Base-by-base conservation (phyloP, 1,284 basidiomycete species). In the Puccinia polysora region DNA sequence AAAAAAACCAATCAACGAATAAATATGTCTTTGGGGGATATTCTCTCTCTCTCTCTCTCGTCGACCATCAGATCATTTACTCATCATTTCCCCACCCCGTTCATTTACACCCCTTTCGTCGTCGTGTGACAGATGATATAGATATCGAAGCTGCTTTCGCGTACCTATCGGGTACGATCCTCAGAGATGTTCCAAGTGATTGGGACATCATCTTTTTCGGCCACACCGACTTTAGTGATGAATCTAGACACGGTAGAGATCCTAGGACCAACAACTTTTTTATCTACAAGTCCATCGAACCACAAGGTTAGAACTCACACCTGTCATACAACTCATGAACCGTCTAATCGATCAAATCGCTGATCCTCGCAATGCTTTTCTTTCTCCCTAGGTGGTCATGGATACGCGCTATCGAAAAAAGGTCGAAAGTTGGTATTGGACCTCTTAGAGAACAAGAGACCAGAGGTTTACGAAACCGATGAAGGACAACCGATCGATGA, bases 181-280 rank as follows among this genome's bases (percentile, higher is more conserved):
- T 71, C 15, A 63, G 69, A 40, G 69, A 71, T 25, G 69, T 55
- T 2, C 69, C 69, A 1, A 43, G 63, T 14, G 59, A 55, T 50
- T 71, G 69, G 69, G 69, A 71, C 23, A 62, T 71, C 28, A 71
- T 71, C 18, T 71, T 71, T 34, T 71, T 71, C 28, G 69, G 69
- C 23, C 69, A 71, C 32, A 71, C 69, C 6, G 69, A 71, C 23
- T 71, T 71, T 47, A 63, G 69, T 38, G 28, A 71, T 38, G 69
- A 71, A 53, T 45, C 69, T 7, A 60, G 59, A 45, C 32, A 63
- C 32, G 69, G 69, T 0, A 32, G n/a, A 8, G 58, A 62, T 20
- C 47, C 58, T 0, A 25, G 38, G 20, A 71, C 69, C 6, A 62
- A 40, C 28, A 71, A 71, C 45, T 63, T 63, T 30, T 71, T 40